Evolutionary conservation across 768 basidiomycete species (phyloP).

Genomic region (Russula brevipes): DNA sequence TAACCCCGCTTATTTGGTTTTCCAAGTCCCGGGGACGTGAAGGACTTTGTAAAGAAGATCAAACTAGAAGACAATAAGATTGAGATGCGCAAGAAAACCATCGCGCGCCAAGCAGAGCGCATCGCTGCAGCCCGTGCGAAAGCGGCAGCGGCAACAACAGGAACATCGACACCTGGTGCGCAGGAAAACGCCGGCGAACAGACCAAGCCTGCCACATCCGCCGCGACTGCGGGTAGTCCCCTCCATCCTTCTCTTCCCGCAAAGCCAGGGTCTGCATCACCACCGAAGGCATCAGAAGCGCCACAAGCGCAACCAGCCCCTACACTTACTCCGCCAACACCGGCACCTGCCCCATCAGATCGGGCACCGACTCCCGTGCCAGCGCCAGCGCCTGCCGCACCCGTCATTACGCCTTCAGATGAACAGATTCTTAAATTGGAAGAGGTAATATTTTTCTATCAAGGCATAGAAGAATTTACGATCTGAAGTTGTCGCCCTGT

Average conservation of each 20-base stretch:
- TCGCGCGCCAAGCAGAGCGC: conserved; percentile 37
- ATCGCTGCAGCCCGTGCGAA: conserved; percentile 42
- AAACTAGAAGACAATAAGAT: conserved; percentile 63
- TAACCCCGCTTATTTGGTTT: conserved; percentile 7
- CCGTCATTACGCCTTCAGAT: conserved; percentile 36
- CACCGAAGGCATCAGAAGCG: conserved; percentile 30
- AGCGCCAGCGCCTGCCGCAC: not conserved
- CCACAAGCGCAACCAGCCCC: conserved; percentile 33
- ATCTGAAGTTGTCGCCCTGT: conserved; percentile 13
- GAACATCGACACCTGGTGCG: conserved; percentile 27
- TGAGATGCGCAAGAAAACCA: conserved; percentile 42
- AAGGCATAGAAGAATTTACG: not conserved
- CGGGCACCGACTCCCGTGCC: conserved; percentile 3
- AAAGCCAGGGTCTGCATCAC: conserved; percentile 49
- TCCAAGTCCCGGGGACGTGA: conserved; percentile 63
- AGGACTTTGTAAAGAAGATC: conserved; percentile 67
- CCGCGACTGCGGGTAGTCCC: conserved; percentile 25
- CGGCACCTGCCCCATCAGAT: not conserved
- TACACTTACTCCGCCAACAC: conserved; percentile 5
- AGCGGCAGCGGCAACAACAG: conserved; percentile 30
- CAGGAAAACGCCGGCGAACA: conserved; percentile 18
- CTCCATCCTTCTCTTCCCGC: conserved; percentile 41
- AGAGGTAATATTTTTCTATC: conserved; percentile 43
- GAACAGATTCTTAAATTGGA: conserved; percentile 53
- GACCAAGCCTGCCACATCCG: not conserved